Percentiles rank a stretch among this genome's conserved stretches.
Evolutionary conservation across 2,329 filamentous ascomycete species (phyloP).

Genomic region (Aspergillus sp.): DNA sequence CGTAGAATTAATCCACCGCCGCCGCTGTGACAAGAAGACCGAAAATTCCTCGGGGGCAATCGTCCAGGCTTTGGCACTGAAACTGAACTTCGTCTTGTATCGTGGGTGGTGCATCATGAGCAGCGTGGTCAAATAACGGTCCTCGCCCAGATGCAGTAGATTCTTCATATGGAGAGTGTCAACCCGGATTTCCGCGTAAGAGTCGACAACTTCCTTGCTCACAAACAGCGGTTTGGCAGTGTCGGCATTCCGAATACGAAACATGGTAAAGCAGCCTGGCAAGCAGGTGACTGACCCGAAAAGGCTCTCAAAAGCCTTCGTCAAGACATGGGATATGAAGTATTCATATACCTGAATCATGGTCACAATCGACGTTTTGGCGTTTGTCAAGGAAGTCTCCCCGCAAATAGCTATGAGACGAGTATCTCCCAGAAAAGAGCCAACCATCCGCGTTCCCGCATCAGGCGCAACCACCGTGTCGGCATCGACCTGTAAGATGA

Average conservation of each 20-base stretch:
- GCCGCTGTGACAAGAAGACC: slow-evolving; percentile 94
- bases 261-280: slow-evolving; percentile 99
- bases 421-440: slow-evolving; percentile 83
- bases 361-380: slow-evolving; percentile 84
- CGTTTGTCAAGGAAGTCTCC: slow-evolving; percentile 87
- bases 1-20: slow-evolving; percentile 99
- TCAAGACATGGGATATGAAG: slow-evolving; percentile 95
- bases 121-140: slow-evolving; percentile 92
- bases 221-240: slow-evolving; percentile 94
- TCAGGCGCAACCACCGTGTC: slow-evolving; percentile 90
- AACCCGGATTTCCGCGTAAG: slow-evolving; percentile 85
- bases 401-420: slow-evolving; percentile 89
- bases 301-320: slow-evolving; percentile 93
- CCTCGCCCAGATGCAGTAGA: slow-evolving; percentile 87
- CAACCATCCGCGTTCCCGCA: slow-evolving; percentile 83
- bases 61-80: slow-evolving; percentile 87
- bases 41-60: slow-evolving; percentile 90
- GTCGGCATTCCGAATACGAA: slow-evolving; percentile 87
- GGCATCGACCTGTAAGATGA: slow-evolving; percentile 90
- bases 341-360: slow-evolving; percentile 99
- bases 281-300: slow-evolving; percentile 97
- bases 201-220: slow-evolving; percentile 78
- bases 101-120: slow-evolving; percentile 84
- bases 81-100: slow-evolving; percentile 98
- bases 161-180: slow-evolving; percentile 99